Evolutionary conservation across 2,329 filamentous ascomycete genomes (phyloP).

Genomic region (Beauveria asiatica): DNA sequence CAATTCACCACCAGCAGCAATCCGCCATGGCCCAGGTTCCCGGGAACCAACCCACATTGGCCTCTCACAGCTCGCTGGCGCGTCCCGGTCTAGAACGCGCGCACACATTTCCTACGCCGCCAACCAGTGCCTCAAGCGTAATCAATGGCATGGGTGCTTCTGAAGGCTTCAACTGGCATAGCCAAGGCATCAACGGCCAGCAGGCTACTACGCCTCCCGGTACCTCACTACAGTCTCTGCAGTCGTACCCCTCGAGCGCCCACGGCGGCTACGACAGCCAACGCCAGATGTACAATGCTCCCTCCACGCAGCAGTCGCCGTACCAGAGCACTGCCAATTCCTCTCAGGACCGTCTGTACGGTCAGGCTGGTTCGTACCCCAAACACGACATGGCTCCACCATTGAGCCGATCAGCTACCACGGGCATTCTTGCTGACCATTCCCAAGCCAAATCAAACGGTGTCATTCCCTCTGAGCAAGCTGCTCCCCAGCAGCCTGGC

Average conservation of each 20-base stretch:
- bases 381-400: slow-evolving; percentile 88
- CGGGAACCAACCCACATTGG: slow-evolving; percentile 44
- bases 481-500: slow-evolving; percentile 43
- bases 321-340: slow-evolving; percentile 56
- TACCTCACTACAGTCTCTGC: slow-evolving; percentile 66
- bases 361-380: slow-evolving; percentile 59
- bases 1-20: slow-evolving; percentile 60
- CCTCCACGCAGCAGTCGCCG: slow-evolving; percentile 60
- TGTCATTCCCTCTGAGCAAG: slow-evolving; percentile 47
- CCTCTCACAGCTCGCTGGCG: slow-evolving; percentile 62
- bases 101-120: slow-evolving; percentile 89
- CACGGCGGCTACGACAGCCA: slow-evolving; percentile 64
- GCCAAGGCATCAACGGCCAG: slow-evolving; percentile 51
- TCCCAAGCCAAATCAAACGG: slow-evolving; percentile 61
- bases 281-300: slow-evolving; percentile 68
- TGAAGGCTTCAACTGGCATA: slow-evolving; percentile 73
- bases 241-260: slow-evolving; percentile 59
- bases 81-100: slow-evolving; percentile 75
- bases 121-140: slow-evolving; percentile 83
- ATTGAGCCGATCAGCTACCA: slow-evolving; percentile 49
- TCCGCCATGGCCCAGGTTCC: slow-evolving; percentile 49
- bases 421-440: slow-evolving; percentile 52
- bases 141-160: slow-evolving; percentile 65
- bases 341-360: slow-evolving; percentile 57
- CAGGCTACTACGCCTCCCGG: slow-evolving; percentile 82